Percentiles rank a stretch among this genome's conserved stretches.
These are phyloP conservation scores for Schwanniomyces vanrijiae DNA, from an alignment of 805 yeast species.

Conservation along the genomic window DNA sequence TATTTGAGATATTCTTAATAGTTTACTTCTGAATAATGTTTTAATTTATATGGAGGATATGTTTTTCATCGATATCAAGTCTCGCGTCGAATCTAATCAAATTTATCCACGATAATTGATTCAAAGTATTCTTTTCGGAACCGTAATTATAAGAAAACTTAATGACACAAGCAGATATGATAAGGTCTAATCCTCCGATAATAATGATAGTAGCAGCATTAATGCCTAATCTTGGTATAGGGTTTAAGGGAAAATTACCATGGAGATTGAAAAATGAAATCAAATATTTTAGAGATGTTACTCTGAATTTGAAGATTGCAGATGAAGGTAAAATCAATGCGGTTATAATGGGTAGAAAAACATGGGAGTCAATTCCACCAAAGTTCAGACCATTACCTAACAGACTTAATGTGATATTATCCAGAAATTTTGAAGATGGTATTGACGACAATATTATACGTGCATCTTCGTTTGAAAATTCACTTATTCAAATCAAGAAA, in stretches of 20 bases:
- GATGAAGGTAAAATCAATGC: slow-evolving; percentile 51
- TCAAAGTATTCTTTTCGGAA: neutral
- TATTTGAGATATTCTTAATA: slow-evolving; percentile 1
- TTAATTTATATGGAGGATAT: slow-evolving; percentile 2
- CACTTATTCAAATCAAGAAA: slow-evolving; percentile 15
- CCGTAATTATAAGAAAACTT: neutral
- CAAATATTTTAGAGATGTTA: slow-evolving; percentile 77
- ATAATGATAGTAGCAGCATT: slow-evolving; percentile 82
- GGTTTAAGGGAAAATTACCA: slow-evolving; percentile 76
- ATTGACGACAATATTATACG: slow-evolving; percentile 22
- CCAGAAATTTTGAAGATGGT: slow-evolving; percentile 41
- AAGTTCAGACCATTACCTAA: slow-evolving; percentile 80
- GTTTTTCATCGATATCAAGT: neutral
- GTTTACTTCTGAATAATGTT: slow-evolving; percentile 2
- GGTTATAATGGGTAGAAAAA: slow-evolving; percentile 93
- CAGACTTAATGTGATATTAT: slow-evolving; percentile 74
- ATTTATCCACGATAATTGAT: neutral
- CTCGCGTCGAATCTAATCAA: neutral
- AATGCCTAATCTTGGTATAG: slow-evolving; percentile 80
- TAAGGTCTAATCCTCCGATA: slow-evolving; percentile 18
- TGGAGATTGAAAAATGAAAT: slow-evolving; percentile 87
- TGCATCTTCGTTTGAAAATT: slow-evolving; percentile 27
- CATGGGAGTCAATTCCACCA: slow-evolving; percentile 91
- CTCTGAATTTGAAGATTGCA: slow-evolving; percentile 44
- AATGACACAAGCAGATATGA: neutral